Evolutionary conservation across 1,139 yeast species (phyloP).

Genomic region (Tardiomyces blankii): DNA sequence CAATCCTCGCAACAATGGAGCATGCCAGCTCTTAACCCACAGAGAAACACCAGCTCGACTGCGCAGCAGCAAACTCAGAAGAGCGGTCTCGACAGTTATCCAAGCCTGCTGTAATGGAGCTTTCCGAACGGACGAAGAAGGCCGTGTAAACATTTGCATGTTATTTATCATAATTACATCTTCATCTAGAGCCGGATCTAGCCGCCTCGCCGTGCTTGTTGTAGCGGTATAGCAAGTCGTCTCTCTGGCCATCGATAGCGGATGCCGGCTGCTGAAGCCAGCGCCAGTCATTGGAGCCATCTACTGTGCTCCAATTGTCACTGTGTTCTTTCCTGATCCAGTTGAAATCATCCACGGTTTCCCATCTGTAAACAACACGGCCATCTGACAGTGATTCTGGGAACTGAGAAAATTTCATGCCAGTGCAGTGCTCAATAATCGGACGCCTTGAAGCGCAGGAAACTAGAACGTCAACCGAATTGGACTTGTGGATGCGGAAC

Average conservation of each 20-base stretch:
- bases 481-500: conserved; percentile 21
- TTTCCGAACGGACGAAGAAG: too few species aligned
- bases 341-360: conserved; percentile 21
- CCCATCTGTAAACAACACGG: conserved; percentile 5
- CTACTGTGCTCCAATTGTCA: conserved; percentile 11
- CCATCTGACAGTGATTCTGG: conserved; percentile 4
- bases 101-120: neutral
- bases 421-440: conserved; percentile 19
- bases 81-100: neutral
- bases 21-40: neutral
- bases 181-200: too few species aligned
- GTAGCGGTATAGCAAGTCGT: neutral
- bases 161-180: too few species aligned
- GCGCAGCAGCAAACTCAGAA: neutral
- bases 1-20: too few species aligned
- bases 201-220: neutral
- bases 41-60: neutral
- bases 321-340: conserved; percentile 16
- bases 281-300: neutral
- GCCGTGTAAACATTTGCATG: too few species aligned
- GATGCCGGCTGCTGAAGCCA: neutral
- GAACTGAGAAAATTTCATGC: conserved; percentile 14
- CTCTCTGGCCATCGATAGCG: neutral
- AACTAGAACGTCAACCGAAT: conserved; percentile 10
- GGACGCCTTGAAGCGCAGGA: conserved; percentile 20